Evolutionary conservation across 345 rosid genomes (phyloP).

Genomic region (Populus davidiana): DNA sequence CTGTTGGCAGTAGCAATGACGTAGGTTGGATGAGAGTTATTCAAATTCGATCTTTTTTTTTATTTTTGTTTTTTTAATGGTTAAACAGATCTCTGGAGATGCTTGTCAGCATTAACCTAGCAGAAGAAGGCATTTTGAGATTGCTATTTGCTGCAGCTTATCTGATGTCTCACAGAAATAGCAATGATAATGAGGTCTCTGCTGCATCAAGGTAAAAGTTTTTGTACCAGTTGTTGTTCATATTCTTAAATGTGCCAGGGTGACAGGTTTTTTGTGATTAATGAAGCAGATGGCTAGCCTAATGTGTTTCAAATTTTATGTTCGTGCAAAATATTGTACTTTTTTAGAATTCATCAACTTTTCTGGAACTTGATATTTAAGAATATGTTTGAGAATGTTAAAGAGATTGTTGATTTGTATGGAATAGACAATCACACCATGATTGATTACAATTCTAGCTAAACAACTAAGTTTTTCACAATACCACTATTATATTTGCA

Average conservation of each 20-base stretch:
- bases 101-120: constrained; percentile 68
- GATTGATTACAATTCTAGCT: background rate
- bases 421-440: background rate
- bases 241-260: background rate
- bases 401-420: background rate
- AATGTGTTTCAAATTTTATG: background rate
- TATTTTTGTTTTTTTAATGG: constrained; percentile 16
- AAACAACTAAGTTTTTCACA: background rate
- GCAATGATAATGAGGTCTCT: constrained; percentile 72
- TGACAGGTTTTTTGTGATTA: background rate
- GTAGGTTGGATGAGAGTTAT: background rate
- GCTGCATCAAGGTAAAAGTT: constrained; percentile 72
- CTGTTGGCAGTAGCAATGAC: background rate
- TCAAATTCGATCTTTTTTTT: background rate
- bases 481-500: too few relatives aligned
- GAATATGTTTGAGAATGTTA: background rate
- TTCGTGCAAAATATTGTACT: background rate
- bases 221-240: background rate
- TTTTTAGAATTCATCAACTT: background rate
- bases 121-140: constrained; percentile 90
- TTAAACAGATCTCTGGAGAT: constrained; percentile 76
- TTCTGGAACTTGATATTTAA: background rate
- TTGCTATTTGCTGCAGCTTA: constrained; percentile 71
- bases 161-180: constrained; percentile 59
- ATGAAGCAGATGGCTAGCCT: background rate